Evolutionary conservation across 2,329 filamentous ascomycete genomes (phyloP), one percentile per base, ranked within the genome.

Genomic region (Phyllosticta citrichinensis): DNA sequence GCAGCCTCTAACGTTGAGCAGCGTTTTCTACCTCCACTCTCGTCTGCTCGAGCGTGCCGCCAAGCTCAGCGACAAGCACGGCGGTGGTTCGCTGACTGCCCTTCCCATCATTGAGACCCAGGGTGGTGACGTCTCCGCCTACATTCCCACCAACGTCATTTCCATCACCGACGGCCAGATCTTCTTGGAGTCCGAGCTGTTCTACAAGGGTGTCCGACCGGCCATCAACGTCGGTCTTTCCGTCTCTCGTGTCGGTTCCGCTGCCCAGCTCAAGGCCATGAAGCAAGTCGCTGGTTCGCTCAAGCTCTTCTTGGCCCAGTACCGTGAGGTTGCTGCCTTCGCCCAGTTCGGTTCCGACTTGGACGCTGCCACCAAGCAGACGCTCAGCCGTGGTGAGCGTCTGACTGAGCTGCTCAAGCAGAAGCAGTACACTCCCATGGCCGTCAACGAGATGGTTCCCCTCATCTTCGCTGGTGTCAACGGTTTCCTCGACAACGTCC

Each of bases 191-290:
- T 81, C 93, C 70, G 94, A 99, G 81, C 85, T 97, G 68, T 99
- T 97, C 89, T 97, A 97, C 91, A 99, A 99, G 90, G 94, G 94
- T 95, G 82, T 99, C 80, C 93, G 94, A 76, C 94, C 94, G 73
- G 94, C 94, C 82, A 99, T 99, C 80, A 99, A 99, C 87, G 94
- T 99, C 89, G 94, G 94, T 94, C 90, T 99, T 72, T 99, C 94
- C 74, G 94, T 99, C 72, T 99, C 94, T 71, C 94, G 94, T 90
- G 94, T 99, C 87, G 94, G 94, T 78, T 99, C 94, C 75, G 91
- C 94, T 78, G 94, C 94, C 77, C 94, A 99, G 86, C 86, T 97
- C 79, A 99, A 97, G 90, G 92, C 94, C 82, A 99, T 99, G 94
- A 99, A 99, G 87, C 94, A 99, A 85, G 94, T 99, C 73, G 94